Base-by-base conservation (phyloP, 2,329 filamentous ascomycete species). In the Fusarium piperis region DNA sequence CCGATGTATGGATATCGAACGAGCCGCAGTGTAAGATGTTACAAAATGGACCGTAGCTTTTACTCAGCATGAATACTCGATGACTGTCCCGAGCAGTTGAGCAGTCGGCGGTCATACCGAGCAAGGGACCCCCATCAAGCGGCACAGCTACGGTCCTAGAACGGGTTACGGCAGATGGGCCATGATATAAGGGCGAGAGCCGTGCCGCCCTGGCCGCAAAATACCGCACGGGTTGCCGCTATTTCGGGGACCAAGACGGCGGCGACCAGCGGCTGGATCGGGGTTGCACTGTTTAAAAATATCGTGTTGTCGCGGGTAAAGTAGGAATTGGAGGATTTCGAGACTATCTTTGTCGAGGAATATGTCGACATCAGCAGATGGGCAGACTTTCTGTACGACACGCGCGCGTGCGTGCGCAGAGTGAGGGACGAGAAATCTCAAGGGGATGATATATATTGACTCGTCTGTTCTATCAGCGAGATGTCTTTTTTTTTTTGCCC, bases 161-260 rank as follows among this genome's bases (percentile, higher is more conserved):
- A 48, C n/a, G 20, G 28, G 41, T 32, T 55, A 35, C 51, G 52
- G 52, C 33, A 56, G 38, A 62, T 9, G n/a, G 30, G 28, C 18
- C 18, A 35, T 6, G 30, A 35, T 53, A 20, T 33, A 51, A 11
- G 46, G 30, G 26, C 16, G 16, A 16, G 11, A 18, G 23, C 10
- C 16, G n/a, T 59, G 67, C 70, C 57, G 51, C 56, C 30, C 55
- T 58, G 6, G 38, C 69, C 69, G 62, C 58, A 68, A 36, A 46
- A 58, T 64, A 70, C 70, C 70, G 69, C 64, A 59, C 39, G 20
- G 11, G 57, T n/a, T 51, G 57, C 72, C 65, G 35, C 53, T 62
- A 23, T 33, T 36, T 26, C 20, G 30, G 13, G 30, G 28, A 57
- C 32, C 41, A 35, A 48, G 46, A 23, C 15, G 12, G 60, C 63